A percentile compares a stretch with the other conserved stretches of the same genome.
phyloP scores from a whole-genome alignment of 768 basidiomycete species.

The Suillus plorans region DNA sequence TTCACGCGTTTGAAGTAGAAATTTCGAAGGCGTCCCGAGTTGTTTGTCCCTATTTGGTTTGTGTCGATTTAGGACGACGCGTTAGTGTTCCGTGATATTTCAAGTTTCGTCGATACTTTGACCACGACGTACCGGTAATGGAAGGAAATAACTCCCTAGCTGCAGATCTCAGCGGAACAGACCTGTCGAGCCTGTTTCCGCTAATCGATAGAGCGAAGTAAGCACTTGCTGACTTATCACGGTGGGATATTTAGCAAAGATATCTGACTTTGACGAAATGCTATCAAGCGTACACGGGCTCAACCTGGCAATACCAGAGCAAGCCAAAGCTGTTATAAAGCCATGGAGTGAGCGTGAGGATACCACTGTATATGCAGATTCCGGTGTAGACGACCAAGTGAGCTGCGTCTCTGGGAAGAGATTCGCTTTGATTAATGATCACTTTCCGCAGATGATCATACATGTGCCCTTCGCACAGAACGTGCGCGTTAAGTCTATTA shows the following conservation, averaged over 20 bases:
- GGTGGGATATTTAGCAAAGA: background rate
- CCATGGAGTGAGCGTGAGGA: conserved; percentile 80
- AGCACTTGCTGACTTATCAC: conserved; percentile 23
- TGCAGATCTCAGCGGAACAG: conserved; percentile 45
- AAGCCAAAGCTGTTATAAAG: conserved; percentile 75
- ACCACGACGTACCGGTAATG: conserved; percentile 15
- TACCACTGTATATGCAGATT: conserved; percentile 47
- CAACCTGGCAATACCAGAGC: conserved; percentile 78
- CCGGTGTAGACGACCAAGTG: conserved; percentile 86
- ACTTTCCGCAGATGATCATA: conserved; percentile 60
- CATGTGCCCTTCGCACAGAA: conserved; percentile 81
- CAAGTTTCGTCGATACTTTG: background rate
- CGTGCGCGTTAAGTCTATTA: conserved; percentile 70
- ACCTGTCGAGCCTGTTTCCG: conserved; percentile 54
- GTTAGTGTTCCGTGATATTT: background rate
- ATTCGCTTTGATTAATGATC: background rate
- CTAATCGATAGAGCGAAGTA: conserved; percentile 70
- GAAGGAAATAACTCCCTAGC: conserved; percentile 38
- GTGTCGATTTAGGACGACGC: conserved; percentile 17
- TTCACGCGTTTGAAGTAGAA: conserved; percentile 6
- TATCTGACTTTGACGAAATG: conserved; percentile 6
- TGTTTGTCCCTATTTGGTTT: conserved; percentile 18
- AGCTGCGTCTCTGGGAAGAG: conserved; percentile 9
- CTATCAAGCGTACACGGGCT: conserved; percentile 69
- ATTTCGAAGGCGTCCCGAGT: conserved; percentile 12